A percentile compares a stretch with the other conserved stretches of the same genome.
Evolutionary conservation across 306 rosid species (phyloP).

Genomic region (Fragaria iinumae): DNA sequence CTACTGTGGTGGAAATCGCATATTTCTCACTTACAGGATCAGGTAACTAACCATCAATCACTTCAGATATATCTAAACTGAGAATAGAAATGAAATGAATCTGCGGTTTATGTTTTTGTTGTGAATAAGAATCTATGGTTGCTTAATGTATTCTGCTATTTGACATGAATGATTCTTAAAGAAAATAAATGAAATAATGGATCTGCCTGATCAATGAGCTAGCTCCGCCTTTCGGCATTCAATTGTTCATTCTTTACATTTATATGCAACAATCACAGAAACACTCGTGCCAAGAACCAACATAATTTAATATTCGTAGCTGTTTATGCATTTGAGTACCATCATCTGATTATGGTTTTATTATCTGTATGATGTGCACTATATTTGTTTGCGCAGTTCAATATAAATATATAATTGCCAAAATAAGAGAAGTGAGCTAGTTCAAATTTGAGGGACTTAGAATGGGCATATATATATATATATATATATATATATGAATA

Average conservation of each 20-base stretch:
- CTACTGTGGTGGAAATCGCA: slow-evolving; percentile 63
- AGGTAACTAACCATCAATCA: slow-evolving; percentile 31
- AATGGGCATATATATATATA: not conserved
- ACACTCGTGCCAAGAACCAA: not conserved
- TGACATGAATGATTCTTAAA: not conserved
- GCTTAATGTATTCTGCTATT: not conserved
- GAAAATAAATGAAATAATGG: not conserved
- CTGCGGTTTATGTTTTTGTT: not conserved
- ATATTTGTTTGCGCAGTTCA: not conserved
- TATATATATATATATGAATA: not conserved
- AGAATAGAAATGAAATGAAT: not conserved
- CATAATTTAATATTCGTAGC: not conserved
- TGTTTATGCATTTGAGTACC: not conserved
- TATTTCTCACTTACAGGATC: slow-evolving; percentile 56
- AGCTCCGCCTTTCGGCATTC: not conserved
- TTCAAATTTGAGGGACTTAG: not conserved
- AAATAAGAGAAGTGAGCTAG: not conserved
- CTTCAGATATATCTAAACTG: not conserved
- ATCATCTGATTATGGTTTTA: not conserved
- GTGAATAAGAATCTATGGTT: no score
- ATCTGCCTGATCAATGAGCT: not conserved
- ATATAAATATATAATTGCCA: not conserved
- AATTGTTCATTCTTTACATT: not conserved
- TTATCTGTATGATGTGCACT: not conserved
- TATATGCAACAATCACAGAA: not conserved